A percentile compares a stretch with the other conserved stretches of the same genome.
Evolutionary conservation across 257 asterid species (phyloP).

Genomic region (Petunia axillaris): DNA sequence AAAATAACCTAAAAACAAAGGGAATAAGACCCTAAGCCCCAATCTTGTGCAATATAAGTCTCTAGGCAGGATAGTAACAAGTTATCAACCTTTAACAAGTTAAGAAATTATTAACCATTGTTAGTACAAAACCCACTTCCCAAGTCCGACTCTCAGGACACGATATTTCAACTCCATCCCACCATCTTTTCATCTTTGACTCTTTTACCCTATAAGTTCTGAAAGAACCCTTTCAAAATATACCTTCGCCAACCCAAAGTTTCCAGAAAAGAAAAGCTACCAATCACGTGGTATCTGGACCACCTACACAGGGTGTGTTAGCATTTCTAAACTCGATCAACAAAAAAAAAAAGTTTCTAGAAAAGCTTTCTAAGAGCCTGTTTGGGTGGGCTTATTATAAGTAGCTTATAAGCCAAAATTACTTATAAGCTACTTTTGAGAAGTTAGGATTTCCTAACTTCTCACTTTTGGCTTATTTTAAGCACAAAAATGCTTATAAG

Average conservation of each 20-base stretch:
- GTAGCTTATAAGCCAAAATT: too few species aligned
- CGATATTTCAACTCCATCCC: slow-evolving; percentile 6
- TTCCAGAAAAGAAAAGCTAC: background rate
- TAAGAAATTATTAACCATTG: background rate
- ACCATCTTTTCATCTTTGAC: background rate
- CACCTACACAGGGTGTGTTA: too few species aligned
- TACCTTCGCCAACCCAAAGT: background rate
- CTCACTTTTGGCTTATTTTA: too few species aligned
- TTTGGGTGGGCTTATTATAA: too few species aligned
- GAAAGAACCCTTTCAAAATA: background rate
- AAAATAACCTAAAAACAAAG: background rate
- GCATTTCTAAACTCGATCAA: too few species aligned
- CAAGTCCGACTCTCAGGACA: background rate
- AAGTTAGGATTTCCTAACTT: too few species aligned
- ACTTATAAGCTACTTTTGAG: too few species aligned
- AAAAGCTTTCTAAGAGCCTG: background rate
- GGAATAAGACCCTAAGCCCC: slow-evolving; percentile 4
- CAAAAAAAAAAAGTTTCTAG: background rate
- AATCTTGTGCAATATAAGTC: slow-evolving; percentile 10
- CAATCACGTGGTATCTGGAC: too few species aligned
- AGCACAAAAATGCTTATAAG: too few species aligned
- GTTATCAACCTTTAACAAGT: background rate
- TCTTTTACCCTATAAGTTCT: background rate
- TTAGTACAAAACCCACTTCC: background rate
- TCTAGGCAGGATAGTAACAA: background rate